Evolutionary conservation across 192 early-diverging fungal species (phyloP), one percentile per base, ranked within the genome.

Genomic region (Jimgerdemannia flammicorona): DNA sequence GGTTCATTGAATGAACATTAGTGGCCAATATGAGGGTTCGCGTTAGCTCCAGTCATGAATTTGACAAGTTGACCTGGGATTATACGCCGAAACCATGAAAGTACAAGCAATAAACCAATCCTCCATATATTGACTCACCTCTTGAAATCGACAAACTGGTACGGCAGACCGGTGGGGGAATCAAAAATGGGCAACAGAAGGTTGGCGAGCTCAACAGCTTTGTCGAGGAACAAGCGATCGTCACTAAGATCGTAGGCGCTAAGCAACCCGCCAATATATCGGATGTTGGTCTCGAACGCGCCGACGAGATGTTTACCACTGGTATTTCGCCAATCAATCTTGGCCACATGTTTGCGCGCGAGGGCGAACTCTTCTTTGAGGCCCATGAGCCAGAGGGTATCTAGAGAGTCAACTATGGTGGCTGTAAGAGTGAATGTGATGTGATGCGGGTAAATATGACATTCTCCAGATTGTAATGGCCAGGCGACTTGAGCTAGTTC

Each of bases 261-360:
- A 54, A 97, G 81, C 70, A 97, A 78, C 9, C 96, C 96, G 41
- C 92, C 96, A 3, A 95, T 81, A 70, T 90, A 86, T 1, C 96
- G 89, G 43, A 97, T 97, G 69, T 91, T 80, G 40, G 92, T 94
- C 78, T 97, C 96, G 81, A 97, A 97, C 72, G 95, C 87, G 43
- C 87, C 89, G 49, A 93, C 87, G 3, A 75, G 81, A 19, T 75
- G 67, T 18, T 78, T 75, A 29, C 29, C 29, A 4, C 75, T 76
- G 17, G 83, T 68, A 39, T 72, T 77, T 4, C 67, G 73, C 84
- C 93, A 93, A 71, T 90, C 81, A 44, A 96, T 84, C 0, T 75
- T 76, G 4, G 78, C 81, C 3, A 95, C 89, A 77, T 90, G 90
- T 0, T 93, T 76, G 73, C 90, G 85, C 0, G 93, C 94, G 66